These are phyloP conservation scores for Fusarium sp. DNA, from an alignment of 2,329 filamentous ascomycete species.

Conservation along the genomic window DNA sequence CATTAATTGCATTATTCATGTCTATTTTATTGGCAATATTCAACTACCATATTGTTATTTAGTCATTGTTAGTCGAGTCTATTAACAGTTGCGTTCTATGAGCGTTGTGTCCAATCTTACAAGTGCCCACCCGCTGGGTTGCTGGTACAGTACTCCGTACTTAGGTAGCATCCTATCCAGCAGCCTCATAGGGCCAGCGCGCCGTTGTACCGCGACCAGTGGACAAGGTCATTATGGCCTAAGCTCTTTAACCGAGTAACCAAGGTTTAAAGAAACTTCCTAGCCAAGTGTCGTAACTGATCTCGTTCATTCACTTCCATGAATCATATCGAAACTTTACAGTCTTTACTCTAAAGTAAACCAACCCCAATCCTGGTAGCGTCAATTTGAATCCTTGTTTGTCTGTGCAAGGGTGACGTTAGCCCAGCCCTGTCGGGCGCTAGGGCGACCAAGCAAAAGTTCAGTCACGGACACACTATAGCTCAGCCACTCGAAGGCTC, in stretches of 20 bases:
- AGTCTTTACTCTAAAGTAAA: background rate
- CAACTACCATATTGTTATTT: background rate
- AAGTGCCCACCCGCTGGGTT: conserved; percentile 24
- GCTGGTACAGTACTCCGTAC: too few species aligned
- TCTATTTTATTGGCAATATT: background rate
- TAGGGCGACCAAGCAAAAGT: conserved; percentile 26
- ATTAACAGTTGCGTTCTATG: too few species aligned
- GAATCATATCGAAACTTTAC: conserved; percentile 20
- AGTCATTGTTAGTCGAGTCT: too few species aligned
- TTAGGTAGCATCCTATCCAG: conserved; percentile 9
- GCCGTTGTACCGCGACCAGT: conserved; percentile 14
- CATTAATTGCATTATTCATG: background rate
- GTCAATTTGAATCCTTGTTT: conserved; percentile 28
- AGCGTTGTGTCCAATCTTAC: conserved; percentile 4
- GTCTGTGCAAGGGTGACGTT: conserved; percentile 26
- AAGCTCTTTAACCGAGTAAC: conserved; percentile 1
- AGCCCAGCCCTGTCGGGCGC: conserved; percentile 37
- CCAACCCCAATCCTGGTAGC: conserved; percentile 23
- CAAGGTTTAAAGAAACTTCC: background rate
- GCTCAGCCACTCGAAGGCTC: conserved; percentile 30
- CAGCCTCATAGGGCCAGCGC: conserved; percentile 29
- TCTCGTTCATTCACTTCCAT: background rate
- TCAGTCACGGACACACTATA: conserved; percentile 9
- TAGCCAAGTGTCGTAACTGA: background rate
- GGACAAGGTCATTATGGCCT: conserved; percentile 2